phyloP scores from a whole-genome alignment of 2,329 filamentous ascomycete genomes.

The Apiospora malaysiana region DNA sequence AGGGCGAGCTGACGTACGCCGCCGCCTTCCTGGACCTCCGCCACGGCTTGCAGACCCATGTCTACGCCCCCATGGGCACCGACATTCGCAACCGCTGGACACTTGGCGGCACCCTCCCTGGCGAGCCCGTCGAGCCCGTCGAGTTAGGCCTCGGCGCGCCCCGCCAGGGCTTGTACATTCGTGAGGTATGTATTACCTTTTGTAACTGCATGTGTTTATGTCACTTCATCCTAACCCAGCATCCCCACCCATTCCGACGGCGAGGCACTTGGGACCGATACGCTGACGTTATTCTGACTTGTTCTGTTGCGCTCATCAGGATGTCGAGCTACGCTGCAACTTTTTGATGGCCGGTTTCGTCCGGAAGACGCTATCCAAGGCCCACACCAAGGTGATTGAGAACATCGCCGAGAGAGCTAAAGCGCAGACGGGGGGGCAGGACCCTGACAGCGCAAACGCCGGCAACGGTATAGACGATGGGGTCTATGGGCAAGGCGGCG shows the following conservation, averaged over 20 bases:
- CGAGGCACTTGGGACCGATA: neutral
- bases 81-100: constrained; percentile 82
- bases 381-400: constrained; percentile 74
- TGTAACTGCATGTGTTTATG: too few species aligned
- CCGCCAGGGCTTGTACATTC: constrained; percentile 73
- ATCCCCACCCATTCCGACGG: too few species aligned
- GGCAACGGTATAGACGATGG: neutral
- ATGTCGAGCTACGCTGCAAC: constrained; percentile 83
- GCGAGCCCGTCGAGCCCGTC: constrained; percentile 68
- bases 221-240: too few species aligned
- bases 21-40: constrained; percentile 79
- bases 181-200: too few species aligned
- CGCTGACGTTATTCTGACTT: constrained; percentile 7
- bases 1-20: constrained; percentile 76
- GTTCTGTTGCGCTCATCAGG: constrained; percentile 41
- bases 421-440: constrained; percentile 25
- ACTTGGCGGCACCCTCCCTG: constrained; percentile 73
- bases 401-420: constrained; percentile 61
- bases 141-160: constrained; percentile 73
- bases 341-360: constrained; percentile 77
- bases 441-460: constrained; percentile 21
- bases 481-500: neutral
- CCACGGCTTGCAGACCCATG: constrained; percentile 79
- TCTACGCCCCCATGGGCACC: constrained; percentile 81
- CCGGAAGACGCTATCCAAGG: constrained; percentile 80